Evolutionary conservation across 345 rosid genomes (phyloP), one percentile per base, ranked within the genome.

Genomic region (Psidium guajava): DNA sequence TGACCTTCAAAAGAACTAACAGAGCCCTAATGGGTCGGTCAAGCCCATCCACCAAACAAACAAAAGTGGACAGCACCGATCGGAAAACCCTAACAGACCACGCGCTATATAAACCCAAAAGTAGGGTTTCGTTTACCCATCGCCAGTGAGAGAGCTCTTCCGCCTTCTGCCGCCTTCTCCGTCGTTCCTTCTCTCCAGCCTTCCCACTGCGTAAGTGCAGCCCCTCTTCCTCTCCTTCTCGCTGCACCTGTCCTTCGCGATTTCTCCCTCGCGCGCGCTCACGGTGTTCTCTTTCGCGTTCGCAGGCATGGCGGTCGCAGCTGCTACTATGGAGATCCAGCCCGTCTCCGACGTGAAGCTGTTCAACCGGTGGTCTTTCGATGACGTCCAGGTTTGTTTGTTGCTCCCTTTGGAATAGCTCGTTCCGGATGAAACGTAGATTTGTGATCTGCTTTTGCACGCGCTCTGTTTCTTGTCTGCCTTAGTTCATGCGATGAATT

Each of bases 341-440:
- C 61, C 88, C 55, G 90, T 87, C 86, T 77, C n/a, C 22, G 95
- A 93, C 25, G 95, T 94, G 82, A 97, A 95, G 93, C 96, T 95
- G 86, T 97, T 95, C 92, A 93, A 93, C 69, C 94, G 95, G 36
- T 96, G 99, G 99, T 86, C 91, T 61, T 97, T 92, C 75, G 98
- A 97, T 32, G 96, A 94, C 50, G 91, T 95, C 83, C 59, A 91
- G 93, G 99, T 97, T 40, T 54, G 61, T 21, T 54, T n/a, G 20
- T 36, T 56, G 11, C 59, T 28, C 50, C 83, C 15, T 24, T 10
- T 36, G 83, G 42, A 82, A 53, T 10, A 42, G 44, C 44, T 36
- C 47, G 24, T 36, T 69, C 40, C 24, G 77, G 47, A 36, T 1
- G 77, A 61, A 61, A 61, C 74, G 42, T 61, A 15, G 74, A 61